These are phyloP conservation scores for Ensete ventricosum DNA, from an alignment of 176 grass and related monocot genomes.

Conservation along the genomic window DNA sequence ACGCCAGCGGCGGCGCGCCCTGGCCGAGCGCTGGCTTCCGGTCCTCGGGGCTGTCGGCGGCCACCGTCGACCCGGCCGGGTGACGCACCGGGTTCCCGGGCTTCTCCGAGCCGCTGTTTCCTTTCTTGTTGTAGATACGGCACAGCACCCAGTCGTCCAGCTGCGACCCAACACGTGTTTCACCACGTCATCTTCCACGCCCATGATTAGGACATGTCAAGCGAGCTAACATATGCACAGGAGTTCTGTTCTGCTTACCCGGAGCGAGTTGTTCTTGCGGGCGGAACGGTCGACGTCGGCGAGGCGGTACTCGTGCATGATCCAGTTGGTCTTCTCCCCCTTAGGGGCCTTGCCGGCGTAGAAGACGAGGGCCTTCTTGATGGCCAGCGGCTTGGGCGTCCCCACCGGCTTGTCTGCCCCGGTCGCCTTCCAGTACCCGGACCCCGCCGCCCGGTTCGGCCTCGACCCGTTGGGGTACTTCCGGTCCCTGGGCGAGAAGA, in stretches of 20 bases:
- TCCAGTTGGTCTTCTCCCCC: constrained; percentile 43
- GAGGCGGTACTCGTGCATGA: constrained; percentile 50
- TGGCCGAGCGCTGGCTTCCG: constrained; percentile 41
- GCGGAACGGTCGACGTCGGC: constrained; percentile 21
- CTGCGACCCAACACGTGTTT: constrained; percentile 5
- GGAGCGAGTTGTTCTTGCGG: constrained; percentile 17
- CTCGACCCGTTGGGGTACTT: constrained; percentile 47
- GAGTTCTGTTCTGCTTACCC: not conserved
- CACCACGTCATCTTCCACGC: not conserved
- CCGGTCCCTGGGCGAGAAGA: constrained; percentile 38
- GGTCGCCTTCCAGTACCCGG: constrained; percentile 46
- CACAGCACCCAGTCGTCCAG: constrained; percentile 43
- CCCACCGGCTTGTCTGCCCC: constrained; percentile 34
- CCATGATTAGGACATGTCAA: not conserved
- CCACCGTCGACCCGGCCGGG: not conserved
- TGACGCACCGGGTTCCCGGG: not conserved
- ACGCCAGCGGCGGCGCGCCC: constrained; percentile 27
- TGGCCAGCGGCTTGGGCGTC: constrained; percentile 17
- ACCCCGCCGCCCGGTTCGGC: constrained; percentile 30
- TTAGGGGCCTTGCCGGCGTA: constrained; percentile 39
- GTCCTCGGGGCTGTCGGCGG: constrained; percentile 18
- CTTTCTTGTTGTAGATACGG: constrained; percentile 38
- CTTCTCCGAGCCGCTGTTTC: constrained; percentile 26
- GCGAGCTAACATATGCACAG: not conserved
- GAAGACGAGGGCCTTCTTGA: constrained; percentile 46